Conservation (phyloP, 2,329 filamentous ascomycete genomes). For the Zelopaecilomyces penicillatus region DNA sequence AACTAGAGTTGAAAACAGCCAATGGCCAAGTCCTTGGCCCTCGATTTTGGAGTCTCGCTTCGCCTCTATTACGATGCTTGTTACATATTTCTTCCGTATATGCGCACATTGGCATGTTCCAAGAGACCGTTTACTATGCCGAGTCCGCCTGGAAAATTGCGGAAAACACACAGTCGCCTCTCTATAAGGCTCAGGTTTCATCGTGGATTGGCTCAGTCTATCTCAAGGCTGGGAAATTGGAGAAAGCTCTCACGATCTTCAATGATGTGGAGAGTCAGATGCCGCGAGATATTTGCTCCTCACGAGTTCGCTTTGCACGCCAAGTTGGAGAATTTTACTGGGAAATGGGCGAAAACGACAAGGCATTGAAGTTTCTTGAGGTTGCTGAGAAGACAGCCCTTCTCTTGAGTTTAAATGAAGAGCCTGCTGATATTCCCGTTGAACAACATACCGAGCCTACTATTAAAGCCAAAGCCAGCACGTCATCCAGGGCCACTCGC, state of each 20-base stretch:
- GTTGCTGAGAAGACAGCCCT: constrained; percentile 41
- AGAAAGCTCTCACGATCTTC: constrained; percentile 49
- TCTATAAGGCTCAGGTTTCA: constrained; percentile 46
- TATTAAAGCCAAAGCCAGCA: constrained; percentile 11
- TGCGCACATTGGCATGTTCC: constrained; percentile 74
- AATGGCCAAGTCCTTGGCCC: constrained; percentile 33
- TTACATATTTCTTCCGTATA: constrained; percentile 70
- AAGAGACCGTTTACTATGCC: constrained; percentile 81
- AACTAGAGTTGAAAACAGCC: constrained; percentile 15
- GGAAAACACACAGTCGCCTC: constrained; percentile 53
- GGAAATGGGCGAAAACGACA: constrained; percentile 36
- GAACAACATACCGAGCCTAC: constrained; percentile 8
- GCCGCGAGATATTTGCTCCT: constrained; percentile 29
- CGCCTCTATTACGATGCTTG: constrained; percentile 62
- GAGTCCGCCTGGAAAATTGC: constrained; percentile 77
- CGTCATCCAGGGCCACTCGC: constrained; percentile 17
- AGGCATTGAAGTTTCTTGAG: constrained; percentile 34
- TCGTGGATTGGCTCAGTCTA: constrained; percentile 48
- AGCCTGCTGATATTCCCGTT: constrained; percentile 3
- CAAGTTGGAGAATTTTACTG: constrained; percentile 49
- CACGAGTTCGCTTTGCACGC: constrained; percentile 38
- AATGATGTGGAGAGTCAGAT: constrained; percentile 45
- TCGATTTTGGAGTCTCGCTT: constrained; percentile 71
- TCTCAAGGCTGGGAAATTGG: constrained; percentile 48
- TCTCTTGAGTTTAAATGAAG: constrained; percentile 20